These are phyloP conservation scores for Microstegium vimineum DNA, from an alignment of 176 grass and related monocot species.

Conservation along the genomic window DNA sequence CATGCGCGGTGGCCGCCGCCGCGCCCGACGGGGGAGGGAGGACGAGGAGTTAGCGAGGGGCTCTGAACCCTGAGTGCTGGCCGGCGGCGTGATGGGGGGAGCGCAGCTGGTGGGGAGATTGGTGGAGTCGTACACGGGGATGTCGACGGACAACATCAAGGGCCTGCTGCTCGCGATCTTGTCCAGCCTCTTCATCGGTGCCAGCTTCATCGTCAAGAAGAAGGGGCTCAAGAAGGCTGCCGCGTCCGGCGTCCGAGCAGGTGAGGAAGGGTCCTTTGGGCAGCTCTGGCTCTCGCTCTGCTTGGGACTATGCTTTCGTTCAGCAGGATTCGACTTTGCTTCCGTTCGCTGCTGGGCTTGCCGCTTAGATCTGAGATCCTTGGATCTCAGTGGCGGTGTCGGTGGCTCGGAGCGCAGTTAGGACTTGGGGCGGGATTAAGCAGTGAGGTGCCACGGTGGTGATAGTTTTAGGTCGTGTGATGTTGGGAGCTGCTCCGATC, in stretches of 20 bases:
- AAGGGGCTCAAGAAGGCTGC: constrained; percentile 97
- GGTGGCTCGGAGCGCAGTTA: neutral
- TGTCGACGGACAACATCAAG: constrained; percentile 99
- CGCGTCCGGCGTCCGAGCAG: constrained; percentile 86
- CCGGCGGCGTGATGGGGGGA: constrained; percentile 17
- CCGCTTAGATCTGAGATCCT: constrained; percentile 33
- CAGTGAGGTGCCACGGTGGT: neutral
- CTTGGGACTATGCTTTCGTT: neutral
- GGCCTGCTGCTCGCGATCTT: constrained; percentile 86
- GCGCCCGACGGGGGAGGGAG: neutral
- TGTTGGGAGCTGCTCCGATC: neutral
- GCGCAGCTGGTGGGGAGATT: constrained; percentile 50
- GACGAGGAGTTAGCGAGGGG: neutral
- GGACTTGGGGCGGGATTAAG: neutral
- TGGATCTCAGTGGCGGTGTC: constrained; percentile 24
- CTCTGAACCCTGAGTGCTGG: neutral
- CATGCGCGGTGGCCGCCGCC: constrained; percentile 34
- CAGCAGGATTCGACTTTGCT: neutral
- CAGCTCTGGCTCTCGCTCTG: neutral
- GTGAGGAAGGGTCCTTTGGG: neutral
- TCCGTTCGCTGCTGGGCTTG: neutral
- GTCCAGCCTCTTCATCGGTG: constrained; percentile 94
- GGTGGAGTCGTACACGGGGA: constrained; percentile 86
- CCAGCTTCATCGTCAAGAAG: constrained; percentile 99
- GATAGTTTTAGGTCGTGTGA: neutral